Conservation (phyloP, 106 monocot genomes). For the Dendrobium chrysotoxum region DNA sequence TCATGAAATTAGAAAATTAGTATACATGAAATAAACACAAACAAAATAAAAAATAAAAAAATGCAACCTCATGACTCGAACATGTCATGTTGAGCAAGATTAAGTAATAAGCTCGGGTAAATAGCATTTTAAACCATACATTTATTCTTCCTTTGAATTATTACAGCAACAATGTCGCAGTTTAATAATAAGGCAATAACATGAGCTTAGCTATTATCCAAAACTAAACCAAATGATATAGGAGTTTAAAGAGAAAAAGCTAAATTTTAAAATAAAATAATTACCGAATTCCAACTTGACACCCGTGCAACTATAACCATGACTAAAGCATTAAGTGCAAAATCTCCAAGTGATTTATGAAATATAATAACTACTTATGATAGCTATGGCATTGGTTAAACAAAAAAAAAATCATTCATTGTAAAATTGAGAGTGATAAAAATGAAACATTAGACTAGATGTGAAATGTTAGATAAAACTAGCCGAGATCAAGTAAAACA, state of each 20-base stretch:
- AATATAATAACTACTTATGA: no score
- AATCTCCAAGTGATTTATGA: no score
- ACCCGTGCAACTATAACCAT: background rate
- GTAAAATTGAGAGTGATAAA: no score
- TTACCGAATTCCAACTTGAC: background rate
- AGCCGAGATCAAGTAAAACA: no score
- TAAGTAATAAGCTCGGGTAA: background rate
- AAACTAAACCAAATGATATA: background rate
- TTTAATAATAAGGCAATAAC: background rate
- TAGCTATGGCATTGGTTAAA: no score
- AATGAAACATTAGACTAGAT: no score
- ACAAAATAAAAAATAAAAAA: background rate
- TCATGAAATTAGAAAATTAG: slow-evolving; percentile 9
- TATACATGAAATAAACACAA: background rate
- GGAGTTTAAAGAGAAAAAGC: background rate
- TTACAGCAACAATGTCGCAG: background rate
- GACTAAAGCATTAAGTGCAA: no score
- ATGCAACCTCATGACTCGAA: background rate
- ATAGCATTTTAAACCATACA: background rate
- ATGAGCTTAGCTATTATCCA: background rate
- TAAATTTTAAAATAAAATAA: background rate
- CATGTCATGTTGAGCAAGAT: background rate
- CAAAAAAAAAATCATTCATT: no score
- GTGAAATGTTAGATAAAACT: no score
- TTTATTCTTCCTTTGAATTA: background rate